Percentiles rank a stretch among this genome's conserved stretches.
These are phyloP conservation scores for Stentor roeselii DNA, from an alignment of 73 alveolate species.

Conservation along the genomic window DNA sequence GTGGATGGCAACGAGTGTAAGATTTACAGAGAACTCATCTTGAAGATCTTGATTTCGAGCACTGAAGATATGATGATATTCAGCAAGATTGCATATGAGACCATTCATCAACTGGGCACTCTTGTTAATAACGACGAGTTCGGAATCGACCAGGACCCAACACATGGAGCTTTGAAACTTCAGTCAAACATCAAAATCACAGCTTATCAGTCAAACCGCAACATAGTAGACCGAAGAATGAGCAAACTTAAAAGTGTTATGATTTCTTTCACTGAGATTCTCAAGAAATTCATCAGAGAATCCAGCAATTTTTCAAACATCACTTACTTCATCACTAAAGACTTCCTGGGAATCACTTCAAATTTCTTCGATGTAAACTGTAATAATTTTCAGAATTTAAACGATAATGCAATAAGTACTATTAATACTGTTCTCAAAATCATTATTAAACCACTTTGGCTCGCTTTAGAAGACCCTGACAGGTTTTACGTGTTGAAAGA, in stretches of 20 bases:
- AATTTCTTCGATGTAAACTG: not conserved
- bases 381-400: not conserved
- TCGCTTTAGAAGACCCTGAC: slow-evolving; percentile 11
- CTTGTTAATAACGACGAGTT: not conserved
- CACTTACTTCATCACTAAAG: not conserved
- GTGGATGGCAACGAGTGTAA: not conserved
- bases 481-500: not conserved
- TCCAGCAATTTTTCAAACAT: not conserved
- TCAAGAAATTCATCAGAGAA: not conserved
- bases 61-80: not conserved
- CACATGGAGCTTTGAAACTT: not conserved
- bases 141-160: slow-evolving; percentile 10
- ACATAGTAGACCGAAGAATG: slow-evolving; percentile 10
- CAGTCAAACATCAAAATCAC: not conserved
- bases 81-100: not conserved
- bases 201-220: not conserved
- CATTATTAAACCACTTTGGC: not conserved
- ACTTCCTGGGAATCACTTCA: not conserved
- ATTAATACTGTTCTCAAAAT: not conserved
- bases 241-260: not conserved
- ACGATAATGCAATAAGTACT: not conserved
- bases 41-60: not conserved
- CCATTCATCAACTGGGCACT: not conserved
- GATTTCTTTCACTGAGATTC: not conserved
- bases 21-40: not conserved